Conservation (phyloP, 2,329 filamentous ascomycete genomes). For the Akanthomyces lecanii region DNA sequence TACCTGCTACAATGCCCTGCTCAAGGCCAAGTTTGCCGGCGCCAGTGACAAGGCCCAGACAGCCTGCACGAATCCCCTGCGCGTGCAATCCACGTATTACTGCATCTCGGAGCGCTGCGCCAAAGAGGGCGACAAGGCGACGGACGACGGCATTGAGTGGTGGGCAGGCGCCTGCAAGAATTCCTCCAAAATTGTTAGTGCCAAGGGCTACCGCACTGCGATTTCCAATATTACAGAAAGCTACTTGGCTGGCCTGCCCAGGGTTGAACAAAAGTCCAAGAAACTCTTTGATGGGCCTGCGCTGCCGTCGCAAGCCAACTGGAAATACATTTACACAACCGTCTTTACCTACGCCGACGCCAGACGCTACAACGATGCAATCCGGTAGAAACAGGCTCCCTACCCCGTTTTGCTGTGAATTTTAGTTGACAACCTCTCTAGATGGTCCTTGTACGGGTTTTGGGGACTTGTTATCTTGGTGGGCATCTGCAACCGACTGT, state of each 20-base stretch:
- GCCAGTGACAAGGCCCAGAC: slow-evolving; percentile 17
- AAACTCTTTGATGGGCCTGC: slow-evolving; percentile 11
- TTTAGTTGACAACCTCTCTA: not conserved
- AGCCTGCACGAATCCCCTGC: slow-evolving; percentile 20
- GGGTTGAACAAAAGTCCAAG: slow-evolving; percentile 18
- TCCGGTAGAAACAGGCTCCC: not conserved
- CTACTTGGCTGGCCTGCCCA: slow-evolving; percentile 19
- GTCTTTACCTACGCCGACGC: slow-evolving; percentile 10
- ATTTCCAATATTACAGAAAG: slow-evolving; percentile 17
- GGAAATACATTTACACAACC: slow-evolving; percentile 16
- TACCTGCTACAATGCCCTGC: slow-evolving; percentile 22
- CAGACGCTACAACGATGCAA: slow-evolving; percentile 15
- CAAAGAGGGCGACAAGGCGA: slow-evolving; percentile 9
- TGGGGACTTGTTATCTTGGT: slow-evolving; percentile 19
- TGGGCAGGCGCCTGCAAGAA: slow-evolving; percentile 21
- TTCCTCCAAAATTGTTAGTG: slow-evolving; percentile 19
- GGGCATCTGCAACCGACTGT: slow-evolving; percentile 16
- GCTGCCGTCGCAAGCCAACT: slow-evolving; percentile 17
- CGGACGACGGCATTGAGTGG: slow-evolving; percentile 20
- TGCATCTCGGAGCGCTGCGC: slow-evolving; percentile 20
- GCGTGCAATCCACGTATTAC: slow-evolving; percentile 21
- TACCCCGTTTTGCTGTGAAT: not conserved
- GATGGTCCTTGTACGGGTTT: slow-evolving; percentile 19
- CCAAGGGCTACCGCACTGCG: slow-evolving; percentile 14
- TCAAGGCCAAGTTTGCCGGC: slow-evolving; percentile 19